Percentiles rank a stretch among this genome's conserved stretches.
These are phyloP conservation scores for Suhomyces sp. DNA, from an alignment of 805 yeast species.

Conservation along the genomic window DNA sequence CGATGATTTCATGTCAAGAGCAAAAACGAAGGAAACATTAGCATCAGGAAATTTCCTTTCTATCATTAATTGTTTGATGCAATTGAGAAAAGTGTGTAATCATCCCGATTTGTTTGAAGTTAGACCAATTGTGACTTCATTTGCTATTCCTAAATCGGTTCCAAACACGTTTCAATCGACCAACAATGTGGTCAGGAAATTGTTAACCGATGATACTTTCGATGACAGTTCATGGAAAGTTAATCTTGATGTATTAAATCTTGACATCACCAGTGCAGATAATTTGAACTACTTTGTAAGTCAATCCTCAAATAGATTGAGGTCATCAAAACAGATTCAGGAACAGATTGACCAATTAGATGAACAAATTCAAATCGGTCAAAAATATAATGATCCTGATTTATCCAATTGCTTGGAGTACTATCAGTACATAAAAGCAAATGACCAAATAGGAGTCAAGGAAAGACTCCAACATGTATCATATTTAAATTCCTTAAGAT, in stretches of 20 bases:
- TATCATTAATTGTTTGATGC: slow-evolving; percentile 97
- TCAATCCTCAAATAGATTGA: slow-evolving; percentile 41
- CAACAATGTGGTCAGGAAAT: slow-evolving; percentile 19
- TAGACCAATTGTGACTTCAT: slow-evolving; percentile 89
- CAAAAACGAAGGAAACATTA: slow-evolving; percentile 90
- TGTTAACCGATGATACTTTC: slow-evolving; percentile 17
- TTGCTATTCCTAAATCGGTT: slow-evolving; percentile 69
- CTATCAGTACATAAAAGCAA: slow-evolving; percentile 55
- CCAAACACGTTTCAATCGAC: slow-evolving; percentile 44
- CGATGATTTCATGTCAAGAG: slow-evolving; percentile 96
- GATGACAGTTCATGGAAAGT: slow-evolving; percentile 25
- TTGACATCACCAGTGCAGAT: slow-evolving; percentile 52
- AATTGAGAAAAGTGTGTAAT: slow-evolving; percentile 92
- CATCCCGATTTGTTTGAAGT: slow-evolving; percentile 97
- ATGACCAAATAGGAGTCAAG: slow-evolving; percentile 51
- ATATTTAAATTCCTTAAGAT: slow-evolving; percentile 66
- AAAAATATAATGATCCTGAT: slow-evolving; percentile 23
- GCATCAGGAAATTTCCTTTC: slow-evolving; percentile 94
- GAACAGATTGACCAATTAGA: slow-evolving; percentile 46
- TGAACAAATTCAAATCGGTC: slow-evolving; percentile 25
- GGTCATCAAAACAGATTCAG: slow-evolving; percentile 47
- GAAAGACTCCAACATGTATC: slow-evolving; percentile 54
- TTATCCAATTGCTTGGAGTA: slow-evolving; percentile 50
- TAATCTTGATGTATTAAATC: slow-evolving; percentile 58
- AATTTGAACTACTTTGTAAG: slow-evolving; percentile 46